Evolutionary conservation across 768 basidiomycete genomes (phyloP).

Genomic region (Trametes punicea): DNA sequence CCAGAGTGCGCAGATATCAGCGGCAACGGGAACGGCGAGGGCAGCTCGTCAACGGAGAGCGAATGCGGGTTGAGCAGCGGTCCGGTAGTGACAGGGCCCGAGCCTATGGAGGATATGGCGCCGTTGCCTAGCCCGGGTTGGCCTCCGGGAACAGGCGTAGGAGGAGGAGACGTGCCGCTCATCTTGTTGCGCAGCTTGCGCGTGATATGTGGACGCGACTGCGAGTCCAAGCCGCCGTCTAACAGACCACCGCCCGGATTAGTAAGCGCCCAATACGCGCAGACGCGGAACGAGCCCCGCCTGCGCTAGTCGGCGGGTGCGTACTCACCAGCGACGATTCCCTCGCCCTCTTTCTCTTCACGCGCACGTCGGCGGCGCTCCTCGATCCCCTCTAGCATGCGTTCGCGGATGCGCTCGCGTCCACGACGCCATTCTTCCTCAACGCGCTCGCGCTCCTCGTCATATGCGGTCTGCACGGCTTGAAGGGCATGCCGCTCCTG

Average conservation of each 20-base stretch:
- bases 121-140: conserved; percentile 34
- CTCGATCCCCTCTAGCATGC: conserved; percentile 81
- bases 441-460: conserved; percentile 74
- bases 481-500: conserved; percentile 71
- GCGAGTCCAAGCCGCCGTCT: conserved; percentile 75
- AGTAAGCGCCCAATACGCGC: neutral
- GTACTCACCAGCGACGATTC: conserved; percentile 61
- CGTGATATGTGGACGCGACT: conserved; percentile 76
- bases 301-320: neutral
- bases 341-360: conserved; percentile 88
- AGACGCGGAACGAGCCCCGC: neutral
- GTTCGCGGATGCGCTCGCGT: conserved; percentile 68
- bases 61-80: conserved; percentile 81
- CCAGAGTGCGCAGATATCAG: conserved; percentile 55
- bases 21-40: conserved; percentile 78
- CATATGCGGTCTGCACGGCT: conserved; percentile 64
- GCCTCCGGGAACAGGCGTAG: conserved; percentile 53
- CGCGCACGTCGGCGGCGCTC: conserved; percentile 74
- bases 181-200: conserved; percentile 82
- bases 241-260: conserved; percentile 2
- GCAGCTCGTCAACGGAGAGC: conserved; percentile 80
- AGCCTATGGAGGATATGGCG: conserved; percentile 32
- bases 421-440: conserved; percentile 83
- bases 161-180: conserved; percentile 68
- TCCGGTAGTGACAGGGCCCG: conserved; percentile 62